Conservation (phyloP, 148 eudicot species). For the Vaccinium vitisidaea region DNA sequence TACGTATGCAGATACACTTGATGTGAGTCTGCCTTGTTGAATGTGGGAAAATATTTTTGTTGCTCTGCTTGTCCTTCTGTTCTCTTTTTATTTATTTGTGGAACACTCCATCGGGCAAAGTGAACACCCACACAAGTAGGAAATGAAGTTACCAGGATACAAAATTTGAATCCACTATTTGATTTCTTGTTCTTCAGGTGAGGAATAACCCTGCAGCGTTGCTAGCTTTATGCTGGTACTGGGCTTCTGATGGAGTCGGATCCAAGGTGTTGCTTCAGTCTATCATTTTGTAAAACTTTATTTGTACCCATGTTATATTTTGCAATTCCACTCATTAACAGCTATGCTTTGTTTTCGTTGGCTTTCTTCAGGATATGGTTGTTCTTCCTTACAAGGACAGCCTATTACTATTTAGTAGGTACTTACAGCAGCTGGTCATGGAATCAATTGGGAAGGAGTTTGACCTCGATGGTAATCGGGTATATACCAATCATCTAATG, state of each 20-base stretch:
- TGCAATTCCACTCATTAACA: slow-evolving; percentile 9
- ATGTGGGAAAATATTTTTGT: background rate
- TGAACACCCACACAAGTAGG: background rate
- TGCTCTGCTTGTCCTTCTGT: background rate
- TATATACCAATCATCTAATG: slow-evolving; percentile 32
- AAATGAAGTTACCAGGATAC: background rate
- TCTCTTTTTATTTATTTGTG: background rate
- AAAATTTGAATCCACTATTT: background rate
- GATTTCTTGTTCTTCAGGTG: slow-evolving; percentile 48
- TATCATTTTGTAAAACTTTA: slow-evolving; percentile 6
- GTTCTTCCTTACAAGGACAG: slow-evolving; percentile 99
- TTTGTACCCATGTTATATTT: background rate
- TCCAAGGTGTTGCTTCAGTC: slow-evolving; percentile 64
- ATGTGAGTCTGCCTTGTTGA: slow-evolving; percentile 1
- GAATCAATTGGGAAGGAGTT: slow-evolving; percentile 98
- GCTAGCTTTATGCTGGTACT: slow-evolving; percentile 97
- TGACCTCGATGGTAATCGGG: slow-evolving; percentile 95
- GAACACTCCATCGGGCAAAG: background rate
- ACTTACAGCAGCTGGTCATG: slow-evolving; percentile 97
- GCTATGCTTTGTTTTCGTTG: slow-evolving; percentile 11
- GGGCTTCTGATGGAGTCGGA: slow-evolving; percentile 98
- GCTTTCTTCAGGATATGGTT: slow-evolving; percentile 81
- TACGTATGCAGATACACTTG: background rate
- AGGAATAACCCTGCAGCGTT: slow-evolving; percentile 86
- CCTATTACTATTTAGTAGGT: slow-evolving; percentile 86